These are phyloP conservation scores for Leccinum ochraceum DNA, from an alignment of 768 basidiomycete species.

Conservation along the genomic window DNA sequence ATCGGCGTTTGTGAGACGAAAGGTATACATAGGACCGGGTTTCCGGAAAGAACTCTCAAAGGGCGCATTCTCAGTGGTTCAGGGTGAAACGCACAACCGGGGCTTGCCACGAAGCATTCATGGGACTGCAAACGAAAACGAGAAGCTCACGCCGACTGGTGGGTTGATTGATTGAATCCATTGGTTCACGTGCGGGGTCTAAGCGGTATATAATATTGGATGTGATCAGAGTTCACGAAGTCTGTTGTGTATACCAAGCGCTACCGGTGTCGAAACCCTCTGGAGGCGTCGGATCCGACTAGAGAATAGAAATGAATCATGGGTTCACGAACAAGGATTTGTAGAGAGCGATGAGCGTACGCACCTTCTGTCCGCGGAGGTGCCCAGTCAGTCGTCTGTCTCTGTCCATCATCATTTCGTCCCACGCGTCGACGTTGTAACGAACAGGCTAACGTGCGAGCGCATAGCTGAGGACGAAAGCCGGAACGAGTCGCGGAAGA, in stretches of 20 bases:
- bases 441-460: slow-evolving; percentile 64
- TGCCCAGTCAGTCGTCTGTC: slow-evolving; percentile 89
- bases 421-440: slow-evolving; percentile 87
- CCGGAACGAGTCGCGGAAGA: not conserved
- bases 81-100: not conserved
- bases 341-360: slow-evolving; percentile 31
- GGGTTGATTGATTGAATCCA: not conserved
- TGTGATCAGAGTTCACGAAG: slow-evolving; percentile 29
- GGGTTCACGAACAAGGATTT: not conserved
- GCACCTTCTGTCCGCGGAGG: slow-evolving; percentile 79
- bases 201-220: slow-evolving; percentile 21
- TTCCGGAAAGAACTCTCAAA: not conserved
- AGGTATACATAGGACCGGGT: not conserved
- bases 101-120: not conserved
- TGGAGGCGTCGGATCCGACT: slow-evolving; percentile 73
- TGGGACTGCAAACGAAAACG: slow-evolving; percentile 3
- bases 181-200: slow-evolving; percentile 6
- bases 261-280: slow-evolving; percentile 71
- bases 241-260: slow-evolving; percentile 69
- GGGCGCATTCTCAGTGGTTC: not conserved
- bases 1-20: not conserved
- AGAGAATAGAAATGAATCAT: not conserved
- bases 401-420: slow-evolving; percentile 94
- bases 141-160: not conserved
- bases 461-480: not conserved